Percentiles rank a stretch among this genome's conserved stretches.
phyloP scores from a whole-genome alignment of 768 basidiomycete species.

The Coprinopsis cinerea region DNA sequence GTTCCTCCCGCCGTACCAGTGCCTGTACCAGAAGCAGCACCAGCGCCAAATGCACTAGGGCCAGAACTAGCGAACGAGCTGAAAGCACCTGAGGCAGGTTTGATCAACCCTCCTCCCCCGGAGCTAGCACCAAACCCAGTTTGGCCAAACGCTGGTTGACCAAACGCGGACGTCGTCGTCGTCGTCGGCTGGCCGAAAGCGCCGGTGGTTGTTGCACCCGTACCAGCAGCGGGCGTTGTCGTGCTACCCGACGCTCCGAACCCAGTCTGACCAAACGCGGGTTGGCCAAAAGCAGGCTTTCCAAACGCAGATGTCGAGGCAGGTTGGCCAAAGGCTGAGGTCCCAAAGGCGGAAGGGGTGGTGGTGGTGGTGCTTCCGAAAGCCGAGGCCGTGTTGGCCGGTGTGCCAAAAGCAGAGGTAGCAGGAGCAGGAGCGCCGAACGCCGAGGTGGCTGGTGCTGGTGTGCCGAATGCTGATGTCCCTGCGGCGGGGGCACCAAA shows the following conservation, averaged over 20 bases:
- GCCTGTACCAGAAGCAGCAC: conserved; percentile 6
- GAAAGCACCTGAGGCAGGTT: conserved; percentile 49
- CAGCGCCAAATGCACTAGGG: conserved; percentile 27
- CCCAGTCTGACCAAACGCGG: conserved; percentile 23
- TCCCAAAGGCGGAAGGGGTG: conserved; percentile 24
- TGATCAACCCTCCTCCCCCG: conserved; percentile 31
- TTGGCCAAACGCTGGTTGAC: conserved; percentile 24
- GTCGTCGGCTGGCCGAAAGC: conserved; percentile 7
- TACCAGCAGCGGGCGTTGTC: conserved; percentile 15
- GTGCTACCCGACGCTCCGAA: neutral
- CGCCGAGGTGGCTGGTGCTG: conserved; percentile 23
- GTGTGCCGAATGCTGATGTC: conserved; percentile 19
- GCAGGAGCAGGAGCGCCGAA: conserved; percentile 25
- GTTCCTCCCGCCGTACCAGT: conserved; percentile 11
- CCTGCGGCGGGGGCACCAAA: conserved; percentile 18
- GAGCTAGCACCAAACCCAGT: conserved; percentile 30
- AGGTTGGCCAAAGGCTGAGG: conserved; percentile 24
- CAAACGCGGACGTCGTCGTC: conserved; percentile 24
- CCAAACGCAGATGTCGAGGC: conserved; percentile 19
- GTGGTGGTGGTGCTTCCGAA: conserved; percentile 21
- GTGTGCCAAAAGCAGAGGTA: conserved; percentile 34
- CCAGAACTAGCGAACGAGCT: conserved; percentile 31
- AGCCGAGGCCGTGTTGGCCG: conserved; percentile 22
- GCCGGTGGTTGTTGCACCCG: too few species aligned
- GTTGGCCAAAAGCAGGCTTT: conserved; percentile 25